Evolutionary conservation across 768 basidiomycete genomes (phyloP).

Genomic region (Zangia roseola): DNA sequence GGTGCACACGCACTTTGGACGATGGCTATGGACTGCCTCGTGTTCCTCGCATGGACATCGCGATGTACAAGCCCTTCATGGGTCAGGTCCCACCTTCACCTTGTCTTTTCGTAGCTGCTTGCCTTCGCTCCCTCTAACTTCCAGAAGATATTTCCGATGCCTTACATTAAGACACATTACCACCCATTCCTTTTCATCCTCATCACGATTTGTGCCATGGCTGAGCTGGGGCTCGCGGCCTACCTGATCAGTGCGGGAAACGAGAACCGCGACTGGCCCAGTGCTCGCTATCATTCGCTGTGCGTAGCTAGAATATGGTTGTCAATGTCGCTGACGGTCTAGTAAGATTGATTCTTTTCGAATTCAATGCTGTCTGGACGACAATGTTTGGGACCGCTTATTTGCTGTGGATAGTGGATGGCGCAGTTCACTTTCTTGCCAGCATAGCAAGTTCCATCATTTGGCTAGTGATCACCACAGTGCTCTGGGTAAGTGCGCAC

Average conservation of each 20-base stretch:
- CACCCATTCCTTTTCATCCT: slow-evolving; percentile 62
- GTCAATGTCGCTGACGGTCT: slow-evolving; percentile 4
- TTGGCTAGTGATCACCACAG: slow-evolving; percentile 65
- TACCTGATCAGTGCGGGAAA: slow-evolving; percentile 72
- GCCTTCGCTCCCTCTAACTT: slow-evolving; percentile 11
- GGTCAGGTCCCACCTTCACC: slow-evolving; percentile 6
- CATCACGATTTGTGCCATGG: slow-evolving; percentile 65
- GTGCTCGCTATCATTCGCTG: slow-evolving; percentile 62
- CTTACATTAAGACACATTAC: slow-evolving; percentile 50
- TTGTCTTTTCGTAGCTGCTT: slow-evolving; percentile 12
- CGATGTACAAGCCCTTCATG: slow-evolving; percentile 23
- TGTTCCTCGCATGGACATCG: slow-evolving; percentile 33
- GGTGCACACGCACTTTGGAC: neutral
- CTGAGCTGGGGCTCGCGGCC: slow-evolving; percentile 72
- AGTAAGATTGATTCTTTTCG: slow-evolving; percentile 52
- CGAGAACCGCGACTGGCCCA: slow-evolving; percentile 59
- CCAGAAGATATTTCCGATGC: slow-evolving; percentile 29
- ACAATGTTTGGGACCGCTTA: slow-evolving; percentile 67
- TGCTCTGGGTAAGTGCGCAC: slow-evolving; percentile 58
- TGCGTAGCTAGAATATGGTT: slow-evolving; percentile 32
- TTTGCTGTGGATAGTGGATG: slow-evolving; percentile 67
- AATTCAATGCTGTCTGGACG: slow-evolving; percentile 76
- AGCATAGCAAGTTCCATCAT: slow-evolving; percentile 74
- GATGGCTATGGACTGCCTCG: slow-evolving; percentile 23
- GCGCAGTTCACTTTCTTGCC: slow-evolving; percentile 66